These are phyloP conservation scores for Claviceps capensis DNA, from an alignment of 2,329 filamentous ascomycete species.

Conservation along the genomic window DNA sequence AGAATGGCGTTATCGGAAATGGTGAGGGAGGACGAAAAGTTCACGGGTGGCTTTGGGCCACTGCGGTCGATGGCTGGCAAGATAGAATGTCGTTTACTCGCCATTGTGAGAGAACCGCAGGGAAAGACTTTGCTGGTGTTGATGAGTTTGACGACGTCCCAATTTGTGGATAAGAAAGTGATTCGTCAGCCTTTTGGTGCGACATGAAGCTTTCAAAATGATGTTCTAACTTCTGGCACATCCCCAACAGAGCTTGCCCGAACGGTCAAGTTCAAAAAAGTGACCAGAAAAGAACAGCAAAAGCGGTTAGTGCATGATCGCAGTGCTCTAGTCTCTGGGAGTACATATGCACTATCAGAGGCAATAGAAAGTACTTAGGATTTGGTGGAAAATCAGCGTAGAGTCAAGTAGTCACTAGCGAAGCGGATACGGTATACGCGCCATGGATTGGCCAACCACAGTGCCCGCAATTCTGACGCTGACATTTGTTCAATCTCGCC, in stretches of 20 bases:
- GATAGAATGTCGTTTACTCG: slow-evolving; percentile 42
- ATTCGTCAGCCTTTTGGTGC: not conserved
- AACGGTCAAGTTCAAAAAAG: no score
- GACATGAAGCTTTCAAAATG: not conserved
- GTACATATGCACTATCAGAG: not conserved
- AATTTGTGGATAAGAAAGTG: not conserved
- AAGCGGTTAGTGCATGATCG: not conserved
- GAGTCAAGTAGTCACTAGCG: slow-evolving; percentile 15
- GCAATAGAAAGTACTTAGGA: not conserved
- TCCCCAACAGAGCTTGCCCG: not conserved
- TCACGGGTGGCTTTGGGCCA: slow-evolving; percentile 46
- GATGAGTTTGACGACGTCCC: not conserved
- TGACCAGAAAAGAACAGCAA: not conserved
- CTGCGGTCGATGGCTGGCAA: slow-evolving; percentile 37
- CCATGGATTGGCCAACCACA: slow-evolving; percentile 28
- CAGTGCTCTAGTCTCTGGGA: not conserved
- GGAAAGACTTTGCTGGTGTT: not conserved
- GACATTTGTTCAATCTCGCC: slow-evolving; percentile 19
- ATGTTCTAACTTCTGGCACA: not conserved
- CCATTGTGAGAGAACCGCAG: slow-evolving; percentile 15
- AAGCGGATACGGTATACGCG: slow-evolving; percentile 14
- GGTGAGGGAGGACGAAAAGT: slow-evolving; percentile 44
- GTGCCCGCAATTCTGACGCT: slow-evolving; percentile 22
- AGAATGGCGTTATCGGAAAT: slow-evolving; percentile 51
- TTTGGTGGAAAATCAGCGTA: no score